Conservation (phyloP, 1,284 basidiomycete species). For the Sporisorium iseilematis-ciliati region DNA sequence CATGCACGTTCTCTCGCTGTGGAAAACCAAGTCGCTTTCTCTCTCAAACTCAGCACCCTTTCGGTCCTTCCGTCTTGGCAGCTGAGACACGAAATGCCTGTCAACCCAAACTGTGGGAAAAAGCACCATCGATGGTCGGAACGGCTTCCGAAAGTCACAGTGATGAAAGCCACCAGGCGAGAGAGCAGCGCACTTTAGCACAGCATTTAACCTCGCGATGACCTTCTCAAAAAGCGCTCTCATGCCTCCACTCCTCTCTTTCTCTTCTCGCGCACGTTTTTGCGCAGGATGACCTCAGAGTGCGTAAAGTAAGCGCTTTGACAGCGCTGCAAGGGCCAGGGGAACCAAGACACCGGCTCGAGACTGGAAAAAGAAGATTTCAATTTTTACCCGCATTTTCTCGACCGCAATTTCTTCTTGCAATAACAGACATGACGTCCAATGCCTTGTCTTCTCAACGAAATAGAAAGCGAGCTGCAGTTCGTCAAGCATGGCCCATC, state of each 20-base stretch:
- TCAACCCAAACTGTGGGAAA: background rate
- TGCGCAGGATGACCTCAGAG: conserved; percentile 30
- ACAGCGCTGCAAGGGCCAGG: background rate
- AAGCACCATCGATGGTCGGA: conserved; percentile 5
- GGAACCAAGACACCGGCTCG: background rate
- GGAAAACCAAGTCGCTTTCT: too few species aligned
- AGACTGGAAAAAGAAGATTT: background rate
- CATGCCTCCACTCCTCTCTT: conserved; percentile 23
- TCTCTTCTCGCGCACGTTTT: conserved; percentile 16
- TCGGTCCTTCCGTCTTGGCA: background rate
- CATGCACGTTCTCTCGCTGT: too few species aligned
- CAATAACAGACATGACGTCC: too few species aligned
- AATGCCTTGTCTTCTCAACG: too few species aligned
- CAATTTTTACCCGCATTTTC: background rate
- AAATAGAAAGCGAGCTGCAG: too few species aligned
- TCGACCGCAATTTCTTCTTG: background rate
- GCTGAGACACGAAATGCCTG: background rate
- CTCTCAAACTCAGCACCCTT: too few species aligned
- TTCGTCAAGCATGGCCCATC: background rate
- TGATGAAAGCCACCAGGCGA: too few species aligned
- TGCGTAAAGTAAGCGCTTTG: conserved; percentile 8
- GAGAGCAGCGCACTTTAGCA: background rate
- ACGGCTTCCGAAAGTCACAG: conserved; percentile 1
- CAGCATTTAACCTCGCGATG: conserved; percentile 4
- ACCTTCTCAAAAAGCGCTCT: background rate